A percentile compares a stretch with the other conserved stretches of the same genome.
These are phyloP conservation scores for Solioccasus polychromus DNA, from an alignment of 768 basidiomycete genomes.

Conservation along the genomic window DNA sequence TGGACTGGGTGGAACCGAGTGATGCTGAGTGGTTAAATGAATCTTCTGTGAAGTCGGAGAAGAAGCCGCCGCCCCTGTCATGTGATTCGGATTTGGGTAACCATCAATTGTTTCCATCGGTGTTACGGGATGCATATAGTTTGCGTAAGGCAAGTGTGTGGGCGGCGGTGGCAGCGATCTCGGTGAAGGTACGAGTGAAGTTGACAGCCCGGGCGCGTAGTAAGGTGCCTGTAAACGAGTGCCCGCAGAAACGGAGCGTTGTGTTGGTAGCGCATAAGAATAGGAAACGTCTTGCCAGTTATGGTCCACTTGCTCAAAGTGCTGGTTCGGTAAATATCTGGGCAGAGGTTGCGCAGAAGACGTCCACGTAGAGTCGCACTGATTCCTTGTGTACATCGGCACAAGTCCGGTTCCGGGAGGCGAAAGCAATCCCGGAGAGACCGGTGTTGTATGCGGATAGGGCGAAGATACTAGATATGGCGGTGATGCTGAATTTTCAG, in stretches of 20 bases:
- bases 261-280: slow-evolving; percentile 38
- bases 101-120: slow-evolving; percentile 14
- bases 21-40: slow-evolving; percentile 51
- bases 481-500: slow-evolving; percentile 35
- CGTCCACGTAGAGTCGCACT: slow-evolving; percentile 7
- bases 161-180: slow-evolving; percentile 30
- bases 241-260: slow-evolving; percentile 54
- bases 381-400: slow-evolving; percentile 8
- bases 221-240: slow-evolving; percentile 32
- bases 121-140: slow-evolving; percentile 15
- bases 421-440: slow-evolving; percentile 20
- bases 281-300: slow-evolving; percentile 17
- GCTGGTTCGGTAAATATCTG: slow-evolving; percentile 6
- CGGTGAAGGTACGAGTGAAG: slow-evolving; percentile 16
- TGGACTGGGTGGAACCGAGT: slow-evolving; percentile 60
- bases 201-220: slow-evolving; percentile 37
- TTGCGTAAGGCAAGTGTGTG: slow-evolving; percentile 20
- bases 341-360: slow-evolving; percentile 3
- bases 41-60: slow-evolving; percentile 59
- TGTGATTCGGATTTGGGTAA: slow-evolving; percentile 45
- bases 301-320: slow-evolving; percentile 8
- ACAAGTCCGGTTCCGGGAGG: slow-evolving; percentile 18
- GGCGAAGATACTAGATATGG: slow-evolving; percentile 11
- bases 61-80: slow-evolving; percentile 58
- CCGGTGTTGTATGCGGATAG: slow-evolving; percentile 18